Evolutionary conservation across 208 protist genomes (phyloP).

Genomic region (Plasmodiophora brassicae): DNA sequence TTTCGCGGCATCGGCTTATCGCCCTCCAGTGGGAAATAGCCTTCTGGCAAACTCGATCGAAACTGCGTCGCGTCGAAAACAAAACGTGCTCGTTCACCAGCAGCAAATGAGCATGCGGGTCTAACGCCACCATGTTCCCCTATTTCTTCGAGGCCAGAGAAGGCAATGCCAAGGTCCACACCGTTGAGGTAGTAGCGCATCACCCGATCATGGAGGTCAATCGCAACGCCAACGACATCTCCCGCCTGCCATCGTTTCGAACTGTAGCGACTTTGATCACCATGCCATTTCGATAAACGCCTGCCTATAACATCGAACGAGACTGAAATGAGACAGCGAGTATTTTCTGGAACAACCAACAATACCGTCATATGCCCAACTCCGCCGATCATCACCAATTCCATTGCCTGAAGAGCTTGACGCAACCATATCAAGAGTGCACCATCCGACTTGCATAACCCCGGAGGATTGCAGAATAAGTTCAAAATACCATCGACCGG

Average conservation of each 20-base stretch:
- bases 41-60: background rate
- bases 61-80: background rate
- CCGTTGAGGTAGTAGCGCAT: background rate
- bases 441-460: slow-evolving; percentile 16
- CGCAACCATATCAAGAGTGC: background rate
- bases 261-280: background rate
- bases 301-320: too few relatives aligned
- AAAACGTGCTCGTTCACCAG: background rate
- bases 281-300: slow-evolving; percentile 18
- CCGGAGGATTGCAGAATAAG: background rate
- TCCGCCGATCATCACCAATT: background rate
- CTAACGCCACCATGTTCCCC: background rate
- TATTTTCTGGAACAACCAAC: too few relatives aligned
- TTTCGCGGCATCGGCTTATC: slow-evolving; percentile 21
- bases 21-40: slow-evolving; percentile 4
- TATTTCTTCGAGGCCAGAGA: background rate
- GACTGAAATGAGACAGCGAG: too few relatives aligned
- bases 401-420: background rate
- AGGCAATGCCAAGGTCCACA: background rate
- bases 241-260: background rate
- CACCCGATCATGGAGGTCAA: background rate
- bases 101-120: background rate
- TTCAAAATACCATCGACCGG: slow-evolving; percentile 9
- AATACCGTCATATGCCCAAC: slow-evolving; percentile 18
- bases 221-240: slow-evolving; percentile 10